Evolutionary conservation across 1,139 yeast genomes (phyloP), one percentile per base, ranked within the genome.

Genomic region (Geotrichum reessii): DNA sequence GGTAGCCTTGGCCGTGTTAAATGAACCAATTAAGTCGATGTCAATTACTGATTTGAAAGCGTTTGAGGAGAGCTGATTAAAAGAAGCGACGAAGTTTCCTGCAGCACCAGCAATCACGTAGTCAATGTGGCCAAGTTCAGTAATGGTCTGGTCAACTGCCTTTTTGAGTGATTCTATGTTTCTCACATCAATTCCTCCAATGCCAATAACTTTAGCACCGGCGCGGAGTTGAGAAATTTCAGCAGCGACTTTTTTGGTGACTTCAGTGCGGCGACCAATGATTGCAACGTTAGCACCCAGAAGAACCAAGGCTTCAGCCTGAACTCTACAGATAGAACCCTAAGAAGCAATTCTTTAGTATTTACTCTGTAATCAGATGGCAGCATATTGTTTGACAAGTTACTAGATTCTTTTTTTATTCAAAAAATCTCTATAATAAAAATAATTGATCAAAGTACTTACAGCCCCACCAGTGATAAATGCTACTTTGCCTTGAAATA

Each of bases 41-140:
- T 83, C 84, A 27, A 90, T 79, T 31, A 92, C 97, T 0, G 95
- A 79, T 71, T 86, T 85, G 78, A 92, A 92, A 1, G 96, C 97
- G 67, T 89, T 89, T 46, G 91, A 72, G 1, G 95, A 86, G 63
- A 91, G 75, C 66, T 84, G 85, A 67, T 85, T 84, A 72, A 91
- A 83, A 70, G 89, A 95, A 40, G 91, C 77, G 63, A 92, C 73
- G 68, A 91, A 92, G 76, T 91, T 91, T 5, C 98, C 97, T 3
- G 97, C 97, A 1, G 98, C 97, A 21, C 97, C 98, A 48, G 95
- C 92, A 72, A 92, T 86, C 49, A 91, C 95, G 69, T 73, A 87
- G 72, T 92, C 97, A 62, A 88, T 85, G 62, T 80, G 74, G 7
- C 95, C 96, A 62, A 89, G 79, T 65, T 79, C 78, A 12, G 72